These are phyloP conservation scores for Westerdykella sp. DNA, from an alignment of 2,329 filamentous ascomycete genomes.

Conservation along the genomic window DNA sequence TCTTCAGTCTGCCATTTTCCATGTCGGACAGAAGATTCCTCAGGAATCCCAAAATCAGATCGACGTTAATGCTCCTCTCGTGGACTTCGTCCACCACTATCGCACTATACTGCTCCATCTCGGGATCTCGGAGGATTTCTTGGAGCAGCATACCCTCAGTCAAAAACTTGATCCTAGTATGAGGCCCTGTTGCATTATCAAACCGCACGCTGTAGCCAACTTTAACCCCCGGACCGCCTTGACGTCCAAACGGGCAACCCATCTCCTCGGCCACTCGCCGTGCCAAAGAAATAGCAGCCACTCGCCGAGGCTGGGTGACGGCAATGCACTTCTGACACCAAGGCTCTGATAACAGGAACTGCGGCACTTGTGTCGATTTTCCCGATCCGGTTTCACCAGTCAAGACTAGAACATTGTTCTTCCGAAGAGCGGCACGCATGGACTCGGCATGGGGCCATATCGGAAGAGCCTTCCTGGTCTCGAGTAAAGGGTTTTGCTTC, in stretches of 20 bases:
- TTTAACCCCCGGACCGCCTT: slow-evolving; percentile 55
- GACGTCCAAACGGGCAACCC: slow-evolving; percentile 46
- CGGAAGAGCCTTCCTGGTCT: slow-evolving; percentile 62
- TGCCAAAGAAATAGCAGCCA: slow-evolving; percentile 88
- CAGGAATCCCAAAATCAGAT: slow-evolving; percentile 82
- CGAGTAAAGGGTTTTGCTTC: slow-evolving; percentile 44
- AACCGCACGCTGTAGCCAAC: slow-evolving; percentile 96
- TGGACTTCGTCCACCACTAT: slow-evolving; percentile 95
- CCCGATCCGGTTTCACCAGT: slow-evolving; percentile 94
- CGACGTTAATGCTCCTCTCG: slow-evolving; percentile 90
- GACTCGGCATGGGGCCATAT: slow-evolving; percentile 70
- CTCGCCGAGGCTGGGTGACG: slow-evolving; percentile 87
- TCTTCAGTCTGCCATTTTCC: slow-evolving; percentile 59
- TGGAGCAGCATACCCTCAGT: slow-evolving; percentile 96
- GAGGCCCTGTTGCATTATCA: slow-evolving; percentile 75
- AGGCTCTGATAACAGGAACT: slow-evolving; percentile 71
- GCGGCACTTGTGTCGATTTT: slow-evolving; percentile 93
- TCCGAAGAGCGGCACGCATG: slow-evolving; percentile 58
- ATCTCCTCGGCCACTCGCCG: slow-evolving; percentile 81
- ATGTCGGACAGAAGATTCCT: slow-evolving; percentile 64
- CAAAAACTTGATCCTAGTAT: slow-evolving; percentile 84
- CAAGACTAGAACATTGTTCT: slow-evolving; percentile 71
- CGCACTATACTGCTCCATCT: slow-evolving; percentile 77
- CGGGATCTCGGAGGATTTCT: slow-evolving; percentile 81
- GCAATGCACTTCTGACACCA: slow-evolving; percentile 81